Evolutionary conservation across 2,329 filamentous ascomycete species (phyloP), one percentile per base, ranked within the genome.

Genomic region (Fusarium longipes): DNA sequence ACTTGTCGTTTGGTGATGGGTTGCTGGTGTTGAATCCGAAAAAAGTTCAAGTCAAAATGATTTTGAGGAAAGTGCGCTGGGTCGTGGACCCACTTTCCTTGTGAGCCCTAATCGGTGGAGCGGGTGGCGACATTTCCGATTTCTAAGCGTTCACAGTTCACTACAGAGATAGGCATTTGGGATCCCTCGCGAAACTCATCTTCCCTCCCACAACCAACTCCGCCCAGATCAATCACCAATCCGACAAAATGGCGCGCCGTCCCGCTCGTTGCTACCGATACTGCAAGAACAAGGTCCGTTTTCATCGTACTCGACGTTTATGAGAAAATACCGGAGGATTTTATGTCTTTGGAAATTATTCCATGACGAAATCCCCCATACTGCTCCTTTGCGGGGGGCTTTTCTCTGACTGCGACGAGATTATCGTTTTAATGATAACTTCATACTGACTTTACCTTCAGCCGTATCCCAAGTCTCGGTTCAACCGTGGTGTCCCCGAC

Each of bases 241-340:
- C 87, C 84, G 88, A 90, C 91, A 94, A 91, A 88, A 99, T 99
- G 96, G 96, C 96, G 82, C 93, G 96, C 86, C 93, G 96, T 92
- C 96, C 96, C 82, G 96, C 96, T 81, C 92, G 96, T 88, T 99
- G 96, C 88, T 99, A 97, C 90, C 91, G 96, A 82, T 99, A 99
- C 92, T 99, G 96, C 94, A 99, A 99, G 93, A 99, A 98, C 91
- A 97, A 97, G 93, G 93, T 97, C 82, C 85, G 91, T 84, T 70
- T 40, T 50, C n/a, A 15, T 50, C 50, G 52, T 43, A 58, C 51
- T 58, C 38, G 53, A 47, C 48, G 44, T 57, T 32, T 40, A 49
- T 54, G 52, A 60, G 51, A 45, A n/a, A 63, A 52, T 62, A 50
- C 57, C 53, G 57, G 42, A 60, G 27, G 56, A 40, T 61, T 68